Percentiles rank a stretch among this genome's conserved stretches.
Evolutionary conservation across 768 basidiomycete genomes (phyloP).

Genomic region (Trametes cinnabarina): DNA sequence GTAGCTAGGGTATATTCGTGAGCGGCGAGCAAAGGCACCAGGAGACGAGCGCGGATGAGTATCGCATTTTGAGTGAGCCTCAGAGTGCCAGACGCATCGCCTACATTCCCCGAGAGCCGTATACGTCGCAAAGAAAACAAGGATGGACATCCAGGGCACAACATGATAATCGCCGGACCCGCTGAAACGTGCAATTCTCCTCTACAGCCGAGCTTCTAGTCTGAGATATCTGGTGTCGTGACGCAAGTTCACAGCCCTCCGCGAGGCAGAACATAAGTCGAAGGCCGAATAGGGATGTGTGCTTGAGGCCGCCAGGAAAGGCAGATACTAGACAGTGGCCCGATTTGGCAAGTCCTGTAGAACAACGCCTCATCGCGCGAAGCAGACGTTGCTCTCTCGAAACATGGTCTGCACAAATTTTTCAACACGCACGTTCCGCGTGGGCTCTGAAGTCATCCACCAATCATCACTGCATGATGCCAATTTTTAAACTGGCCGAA

Average conservation of each 20-base stretch:
- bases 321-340: not conserved
- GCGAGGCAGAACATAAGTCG: not conserved
- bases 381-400: not conserved
- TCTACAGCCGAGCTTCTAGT: slow-evolving; percentile 3
- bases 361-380: slow-evolving; percentile 8
- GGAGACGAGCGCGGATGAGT: not conserved
- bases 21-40: not conserved
- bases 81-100: not conserved
- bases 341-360: slow-evolving; percentile 5
- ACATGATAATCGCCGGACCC: not conserved
- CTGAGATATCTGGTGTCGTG: slow-evolving; percentile 2
- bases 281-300: not conserved
- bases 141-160: slow-evolving; percentile 13
- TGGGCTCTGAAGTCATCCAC: too few species aligned
- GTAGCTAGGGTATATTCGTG: slow-evolving; percentile 9
- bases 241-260: not conserved
- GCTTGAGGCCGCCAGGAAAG: not conserved
- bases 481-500: too few species aligned
- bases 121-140: slow-evolving; percentile 2
- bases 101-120: not conserved
- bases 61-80: slow-evolving; percentile 3
- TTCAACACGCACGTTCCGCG: not conserved
- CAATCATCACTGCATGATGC: too few species aligned
- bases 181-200: not conserved
- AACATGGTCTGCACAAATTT: not conserved